These are phyloP conservation scores for Starmerella stigmatis DNA, from an alignment of 805 yeast species.

Conservation along the genomic window DNA sequence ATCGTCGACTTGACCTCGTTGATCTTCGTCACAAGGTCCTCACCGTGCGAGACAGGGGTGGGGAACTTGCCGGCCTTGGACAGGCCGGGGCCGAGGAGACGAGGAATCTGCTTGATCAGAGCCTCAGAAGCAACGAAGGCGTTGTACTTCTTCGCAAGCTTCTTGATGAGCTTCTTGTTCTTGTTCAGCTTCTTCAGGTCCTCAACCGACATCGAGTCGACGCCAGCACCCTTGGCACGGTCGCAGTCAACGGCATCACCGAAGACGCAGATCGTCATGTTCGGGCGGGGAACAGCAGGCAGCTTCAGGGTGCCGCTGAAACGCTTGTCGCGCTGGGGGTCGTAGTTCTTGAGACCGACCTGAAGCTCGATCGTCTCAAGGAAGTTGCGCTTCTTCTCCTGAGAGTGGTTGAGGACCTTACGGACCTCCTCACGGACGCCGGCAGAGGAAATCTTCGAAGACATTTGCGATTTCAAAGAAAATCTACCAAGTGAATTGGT, in stretches of 20 bases:
- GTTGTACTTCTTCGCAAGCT: slow-evolving; percentile 99
- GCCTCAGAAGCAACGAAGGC: slow-evolving; percentile 99
- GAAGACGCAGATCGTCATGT: slow-evolving; percentile 99
- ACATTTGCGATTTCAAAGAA: slow-evolving; percentile 24
- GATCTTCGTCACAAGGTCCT: slow-evolving; percentile 92
- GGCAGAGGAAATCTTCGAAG: slow-evolving; percentile 68
- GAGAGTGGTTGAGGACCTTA: slow-evolving; percentile 80
- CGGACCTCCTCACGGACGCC: slow-evolving; percentile 96
- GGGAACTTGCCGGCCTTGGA: slow-evolving; percentile 99
- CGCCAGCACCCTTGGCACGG: slow-evolving; percentile 99
- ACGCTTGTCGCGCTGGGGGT: slow-evolving; percentile 99
- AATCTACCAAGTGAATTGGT: slow-evolving; percentile 29
- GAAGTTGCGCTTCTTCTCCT: slow-evolving; percentile 99
- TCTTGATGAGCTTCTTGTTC: slow-evolving; percentile 99
- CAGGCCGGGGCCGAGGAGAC: slow-evolving; percentile 99
- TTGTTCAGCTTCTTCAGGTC: slow-evolving; percentile 99
- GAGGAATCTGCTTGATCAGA: slow-evolving; percentile 99
- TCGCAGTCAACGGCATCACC: slow-evolving; percentile 99
- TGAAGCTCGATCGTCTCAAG: slow-evolving; percentile 99
- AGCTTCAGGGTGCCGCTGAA: slow-evolving; percentile 98
- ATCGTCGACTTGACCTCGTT: slow-evolving; percentile 97
- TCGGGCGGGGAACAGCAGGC: slow-evolving; percentile 99
- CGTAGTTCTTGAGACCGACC: slow-evolving; percentile 99
- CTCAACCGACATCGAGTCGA: slow-evolving; percentile 99
- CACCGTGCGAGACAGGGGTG: slow-evolving; percentile 99